These are phyloP conservation scores for Malus asiatica DNA, from an alignment of 306 rosid genomes.

Conservation along the genomic window DNA sequence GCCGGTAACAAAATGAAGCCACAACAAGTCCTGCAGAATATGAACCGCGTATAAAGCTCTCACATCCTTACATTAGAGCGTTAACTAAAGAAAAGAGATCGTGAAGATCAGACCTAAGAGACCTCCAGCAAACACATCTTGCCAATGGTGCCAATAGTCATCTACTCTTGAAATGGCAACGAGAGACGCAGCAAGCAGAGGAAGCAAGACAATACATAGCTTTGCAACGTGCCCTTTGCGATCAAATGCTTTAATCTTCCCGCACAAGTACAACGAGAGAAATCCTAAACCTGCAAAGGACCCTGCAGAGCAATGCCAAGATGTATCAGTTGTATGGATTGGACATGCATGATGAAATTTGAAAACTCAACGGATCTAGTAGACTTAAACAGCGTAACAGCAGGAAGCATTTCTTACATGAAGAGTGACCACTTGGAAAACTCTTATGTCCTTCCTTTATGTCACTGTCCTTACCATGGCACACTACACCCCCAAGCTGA, in stretches of 20 bases:
- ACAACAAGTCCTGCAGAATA: conserved; percentile 63
- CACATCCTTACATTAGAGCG: neutral
- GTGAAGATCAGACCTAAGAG: conserved; percentile 42
- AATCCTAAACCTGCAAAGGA: conserved; percentile 90
- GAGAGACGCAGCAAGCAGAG: conserved; percentile 65
- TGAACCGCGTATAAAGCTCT: neutral
- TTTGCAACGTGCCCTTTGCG: conserved; percentile 72
- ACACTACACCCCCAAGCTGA: conserved; percentile 55
- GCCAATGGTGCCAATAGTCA: conserved; percentile 99
- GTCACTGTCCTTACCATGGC: conserved; percentile 64
- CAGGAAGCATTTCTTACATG: conserved; percentile 51
- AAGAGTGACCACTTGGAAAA: conserved; percentile 93
- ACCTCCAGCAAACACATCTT: conserved; percentile 81
- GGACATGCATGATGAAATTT: neutral
- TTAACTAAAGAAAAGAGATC: neutral
- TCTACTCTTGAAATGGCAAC: conserved; percentile 79
- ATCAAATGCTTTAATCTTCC: conserved; percentile 79
- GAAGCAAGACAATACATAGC: conserved; percentile 66
- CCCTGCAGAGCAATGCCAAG: conserved; percentile 38
- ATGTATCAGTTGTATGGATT: neutral
- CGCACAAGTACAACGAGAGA: conserved; percentile 66
- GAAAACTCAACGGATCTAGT: neutral
- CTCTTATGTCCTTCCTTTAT: conserved; percentile 94
- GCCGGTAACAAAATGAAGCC: conserved; percentile 71
- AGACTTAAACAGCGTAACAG: neutral